Conservation (phyloP, 495 filamentous ascomycete species). For the Penicillium argentinense region DNA sequence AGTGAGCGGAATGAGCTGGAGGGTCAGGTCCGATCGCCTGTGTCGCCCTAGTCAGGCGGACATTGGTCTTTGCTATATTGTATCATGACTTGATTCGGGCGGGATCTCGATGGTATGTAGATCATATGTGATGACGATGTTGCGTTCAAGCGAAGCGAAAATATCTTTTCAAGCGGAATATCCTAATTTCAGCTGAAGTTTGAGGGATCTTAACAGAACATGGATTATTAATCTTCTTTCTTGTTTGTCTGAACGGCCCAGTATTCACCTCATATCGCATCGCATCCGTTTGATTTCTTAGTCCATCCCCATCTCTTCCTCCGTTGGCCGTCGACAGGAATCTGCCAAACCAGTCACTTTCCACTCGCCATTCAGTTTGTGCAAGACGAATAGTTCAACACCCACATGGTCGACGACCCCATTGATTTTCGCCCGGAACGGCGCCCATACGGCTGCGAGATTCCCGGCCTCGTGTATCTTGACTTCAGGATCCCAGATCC, state of each 20-base stretch:
- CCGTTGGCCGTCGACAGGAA: slow-evolving; percentile 38
- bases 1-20: slow-evolving; percentile 8
- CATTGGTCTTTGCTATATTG: too few species aligned
- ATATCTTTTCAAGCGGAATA: background rate
- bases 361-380: slow-evolving; percentile 39
- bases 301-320: slow-evolving; percentile 33
- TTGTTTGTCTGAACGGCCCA: too few species aligned
- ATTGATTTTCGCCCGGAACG: slow-evolving; percentile 40
- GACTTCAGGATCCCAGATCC: slow-evolving; percentile 40
- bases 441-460: slow-evolving; percentile 42
- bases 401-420: slow-evolving; percentile 41
- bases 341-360: slow-evolving; percentile 43
- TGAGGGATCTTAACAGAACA: too few species aligned
- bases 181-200: background rate
- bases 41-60: background rate
- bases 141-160: background rate
- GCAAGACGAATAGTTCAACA: slow-evolving; percentile 40
- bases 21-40: background rate
- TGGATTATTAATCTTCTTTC: too few species aligned
- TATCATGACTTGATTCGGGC: too few species aligned
- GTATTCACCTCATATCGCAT: slow-evolving; percentile 11
- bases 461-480: slow-evolving; percentile 33
- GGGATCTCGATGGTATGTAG: too few species aligned
- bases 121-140: too few species aligned
- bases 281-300: too few species aligned